These are phyloP conservation scores for Delitschia confertaspora DNA, from an alignment of 495 filamentous ascomycete species.

Conservation along the genomic window DNA sequence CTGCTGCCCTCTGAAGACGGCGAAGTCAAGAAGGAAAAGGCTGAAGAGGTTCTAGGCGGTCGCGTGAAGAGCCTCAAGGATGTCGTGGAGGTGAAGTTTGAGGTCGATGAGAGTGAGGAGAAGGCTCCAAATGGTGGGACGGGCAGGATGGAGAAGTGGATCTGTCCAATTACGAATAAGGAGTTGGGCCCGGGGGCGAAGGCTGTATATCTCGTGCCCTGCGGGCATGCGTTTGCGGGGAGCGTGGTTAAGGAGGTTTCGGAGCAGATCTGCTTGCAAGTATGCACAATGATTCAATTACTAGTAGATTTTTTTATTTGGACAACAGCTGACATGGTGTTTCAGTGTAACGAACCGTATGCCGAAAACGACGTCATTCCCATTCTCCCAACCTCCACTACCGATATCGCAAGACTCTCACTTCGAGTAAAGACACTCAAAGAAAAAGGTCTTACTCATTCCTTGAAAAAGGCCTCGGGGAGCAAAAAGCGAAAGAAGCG, in stretches of 20 bases:
- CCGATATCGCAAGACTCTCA: conserved; percentile 60
- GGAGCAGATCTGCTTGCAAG: conserved; percentile 52
- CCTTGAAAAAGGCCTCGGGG: conserved; percentile 69
- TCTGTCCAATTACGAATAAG: conserved; percentile 84
- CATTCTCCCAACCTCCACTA: conserved; percentile 63
- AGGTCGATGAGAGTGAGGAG: conserved; percentile 42
- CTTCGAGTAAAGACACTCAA: conserved; percentile 56
- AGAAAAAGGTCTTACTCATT: conserved; percentile 68
- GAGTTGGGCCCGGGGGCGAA: conserved; percentile 69
- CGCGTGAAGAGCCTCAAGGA: conserved; percentile 76
- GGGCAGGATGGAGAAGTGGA: conserved; percentile 45
- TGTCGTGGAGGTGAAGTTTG: conserved; percentile 80
- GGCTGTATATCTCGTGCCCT: conserved; percentile 85
- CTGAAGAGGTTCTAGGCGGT: conserved; percentile 57
- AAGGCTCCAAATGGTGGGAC: conserved; percentile 17
- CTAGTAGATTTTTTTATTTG: not conserved
- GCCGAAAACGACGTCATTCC: conserved; percentile 67
- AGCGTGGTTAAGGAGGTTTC: conserved; percentile 71
- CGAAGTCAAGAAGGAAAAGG: conserved; percentile 43
- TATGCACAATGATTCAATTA: too few relatives aligned
- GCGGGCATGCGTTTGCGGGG: conserved; percentile 89
- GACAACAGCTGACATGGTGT: conserved; percentile 4
- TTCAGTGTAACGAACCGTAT: conserved; percentile 67
- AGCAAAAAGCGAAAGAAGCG: conserved; percentile 64
- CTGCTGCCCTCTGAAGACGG: conserved; percentile 57